These are phyloP conservation scores for Talaromyces sp. DNA, from an alignment of 2,329 filamentous ascomycete species.

Conservation along the genomic window DNA sequence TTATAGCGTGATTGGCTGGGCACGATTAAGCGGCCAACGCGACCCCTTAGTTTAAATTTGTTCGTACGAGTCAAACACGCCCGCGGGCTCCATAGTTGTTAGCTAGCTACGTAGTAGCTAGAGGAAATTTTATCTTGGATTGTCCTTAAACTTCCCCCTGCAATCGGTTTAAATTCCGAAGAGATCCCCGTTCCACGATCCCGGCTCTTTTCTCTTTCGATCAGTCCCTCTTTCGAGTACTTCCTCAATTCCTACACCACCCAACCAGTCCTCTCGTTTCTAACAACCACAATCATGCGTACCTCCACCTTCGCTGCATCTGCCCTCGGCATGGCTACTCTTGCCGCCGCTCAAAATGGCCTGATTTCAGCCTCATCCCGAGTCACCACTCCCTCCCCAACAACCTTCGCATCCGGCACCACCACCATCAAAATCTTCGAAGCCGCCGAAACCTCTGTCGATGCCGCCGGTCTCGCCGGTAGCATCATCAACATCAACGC, in stretches of 20 bases:
- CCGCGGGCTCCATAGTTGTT: not conserved
- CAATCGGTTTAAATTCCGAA: not conserved
- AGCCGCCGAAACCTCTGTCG: not conserved
- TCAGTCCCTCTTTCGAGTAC: not conserved
- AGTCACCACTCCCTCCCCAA: not conserved
- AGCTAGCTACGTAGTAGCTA: not conserved
- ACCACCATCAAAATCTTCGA: constrained; percentile 8
- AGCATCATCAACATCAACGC: not conserved
- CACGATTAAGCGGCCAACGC: not conserved
- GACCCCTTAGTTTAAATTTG: not conserved
- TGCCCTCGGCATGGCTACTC: not conserved
- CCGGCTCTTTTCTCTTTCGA: not conserved
- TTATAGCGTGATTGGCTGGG: not conserved
- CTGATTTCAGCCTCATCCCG: not conserved
- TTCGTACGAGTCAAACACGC: not conserved
- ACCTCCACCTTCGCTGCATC: not conserved
- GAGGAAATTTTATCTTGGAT: not conserved
- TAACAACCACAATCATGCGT: not conserved
- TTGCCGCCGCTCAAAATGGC: not conserved
- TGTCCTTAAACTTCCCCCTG: not conserved
- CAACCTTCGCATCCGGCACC: constrained; percentile 8
- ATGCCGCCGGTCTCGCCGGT: not conserved
- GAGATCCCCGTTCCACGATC: not conserved
- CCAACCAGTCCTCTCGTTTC: not conserved
- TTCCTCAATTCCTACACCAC: not conserved